phyloP scores from a whole-genome alignment of 2,329 filamentous ascomycete species.

The Cytospora leucostoma region DNA sequence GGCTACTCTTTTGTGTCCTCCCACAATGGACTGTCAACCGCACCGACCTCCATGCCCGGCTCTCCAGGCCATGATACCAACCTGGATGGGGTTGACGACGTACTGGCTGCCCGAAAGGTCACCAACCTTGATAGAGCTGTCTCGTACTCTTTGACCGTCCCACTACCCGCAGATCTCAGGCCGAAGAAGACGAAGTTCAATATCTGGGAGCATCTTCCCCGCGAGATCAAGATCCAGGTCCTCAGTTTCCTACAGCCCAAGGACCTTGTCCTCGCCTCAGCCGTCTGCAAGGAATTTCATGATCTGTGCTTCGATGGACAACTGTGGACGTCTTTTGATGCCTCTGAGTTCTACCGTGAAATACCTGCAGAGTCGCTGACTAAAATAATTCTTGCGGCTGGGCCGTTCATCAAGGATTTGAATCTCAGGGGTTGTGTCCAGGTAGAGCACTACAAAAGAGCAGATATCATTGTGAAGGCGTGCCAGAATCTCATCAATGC shows the following conservation, averaged over 20 bases:
- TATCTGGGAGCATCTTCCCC: constrained; percentile 80
- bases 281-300: constrained; percentile 77
- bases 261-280: constrained; percentile 76
- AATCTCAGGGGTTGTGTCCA: constrained; percentile 92
- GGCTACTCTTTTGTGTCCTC: constrained; percentile 37
- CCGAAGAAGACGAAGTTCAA: constrained; percentile 53
- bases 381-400: constrained; percentile 80
- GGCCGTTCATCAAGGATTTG: constrained; percentile 86
- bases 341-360: constrained; percentile 81
- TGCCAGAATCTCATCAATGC: constrained; percentile 87
- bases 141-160: constrained; percentile 45
- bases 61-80: constrained; percentile 44
- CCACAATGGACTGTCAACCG: constrained; percentile 37
- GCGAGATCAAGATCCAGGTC: constrained; percentile 78
- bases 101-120: constrained; percentile 57
- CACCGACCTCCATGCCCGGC: constrained; percentile 43
- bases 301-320: constrained; percentile 91
- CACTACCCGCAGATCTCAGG: constrained; percentile 65
- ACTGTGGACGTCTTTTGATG: constrained; percentile 83
- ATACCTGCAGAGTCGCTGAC: constrained; percentile 83
- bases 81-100: constrained; percentile 47
- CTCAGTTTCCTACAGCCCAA: constrained; percentile 75
- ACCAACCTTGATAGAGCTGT: constrained; percentile 47
- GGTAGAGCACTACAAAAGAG: constrained; percentile 76
- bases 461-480: constrained; percentile 75